Conservation (phyloP, 768 basidiomycete genomes). For the Gyrodon lividus region DNA sequence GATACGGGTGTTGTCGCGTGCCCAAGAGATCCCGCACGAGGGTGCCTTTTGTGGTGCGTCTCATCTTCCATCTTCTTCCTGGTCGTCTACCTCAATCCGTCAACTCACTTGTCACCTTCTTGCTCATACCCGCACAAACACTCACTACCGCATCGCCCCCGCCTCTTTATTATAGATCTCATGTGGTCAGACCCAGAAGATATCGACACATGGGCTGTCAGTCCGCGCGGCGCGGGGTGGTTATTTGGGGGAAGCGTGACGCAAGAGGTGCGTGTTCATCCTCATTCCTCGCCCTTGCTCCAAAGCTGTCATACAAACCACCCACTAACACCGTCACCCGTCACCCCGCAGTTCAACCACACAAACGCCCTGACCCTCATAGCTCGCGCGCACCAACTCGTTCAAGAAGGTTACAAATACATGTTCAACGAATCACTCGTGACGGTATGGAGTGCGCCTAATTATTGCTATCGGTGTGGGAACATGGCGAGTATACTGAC, state of each 20-base stretch:
- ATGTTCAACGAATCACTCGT: conserved; percentile 95
- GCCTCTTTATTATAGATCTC: conserved; percentile 53
- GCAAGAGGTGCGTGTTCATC: conserved; percentile 54
- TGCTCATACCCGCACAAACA: neutral
- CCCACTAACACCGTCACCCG: neutral
- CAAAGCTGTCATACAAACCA: too few relatives aligned
- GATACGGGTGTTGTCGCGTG: conserved; percentile 86
- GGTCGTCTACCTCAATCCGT: neutral
- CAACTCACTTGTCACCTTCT: neutral
- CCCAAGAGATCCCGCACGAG: conserved; percentile 98
- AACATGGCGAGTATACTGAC: conserved; percentile 92
- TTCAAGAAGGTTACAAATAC: conserved; percentile 94
- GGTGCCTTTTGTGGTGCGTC: conserved; percentile 90
- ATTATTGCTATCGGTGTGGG: conserved; percentile 84
- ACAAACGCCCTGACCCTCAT: conserved; percentile 85
- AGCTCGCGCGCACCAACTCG: conserved; percentile 94
- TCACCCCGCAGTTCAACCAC: conserved; percentile 76
- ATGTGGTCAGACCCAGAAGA: conserved; percentile 99
- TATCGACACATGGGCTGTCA: conserved; percentile 94
- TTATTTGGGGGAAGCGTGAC: conserved; percentile 87
- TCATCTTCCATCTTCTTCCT: neutral
- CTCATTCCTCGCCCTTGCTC: neutral
- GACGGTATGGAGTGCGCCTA: conserved; percentile 91
- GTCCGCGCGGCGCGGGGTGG: conserved; percentile 95
- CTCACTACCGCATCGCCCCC: neutral